Base-by-base conservation (phyloP, 2,329 filamentous ascomycete species). In the Thelonectria olida region DNA sequence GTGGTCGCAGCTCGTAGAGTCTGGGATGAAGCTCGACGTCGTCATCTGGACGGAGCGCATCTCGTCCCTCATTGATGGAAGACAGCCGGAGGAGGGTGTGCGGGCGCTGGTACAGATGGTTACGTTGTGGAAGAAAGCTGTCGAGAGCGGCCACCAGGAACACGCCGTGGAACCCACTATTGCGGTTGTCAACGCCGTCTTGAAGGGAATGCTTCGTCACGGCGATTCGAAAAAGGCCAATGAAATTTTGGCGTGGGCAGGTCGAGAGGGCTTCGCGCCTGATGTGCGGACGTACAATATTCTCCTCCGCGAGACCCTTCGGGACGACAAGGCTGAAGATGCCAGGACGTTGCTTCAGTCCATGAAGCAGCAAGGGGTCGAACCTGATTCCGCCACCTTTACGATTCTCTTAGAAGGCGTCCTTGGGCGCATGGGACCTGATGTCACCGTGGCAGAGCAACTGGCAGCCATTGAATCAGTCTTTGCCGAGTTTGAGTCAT, bases 41-140 rank as follows among this genome's bases (percentile, higher is more conserved):
- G 71, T 81, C 54, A 86, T 89, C 38, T 96, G 92, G 92, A 90
- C 88, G 8, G 86, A 88, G 13, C 85, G 90, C 23, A 86, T 96
- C 42, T 84, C 87, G 23, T 88, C 87, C 0, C 81, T 93, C 10
- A 85, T 93, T 57, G 80, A 83, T 39, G 77, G 82, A 45, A 82
- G 84, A 28, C 79, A 84, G 61, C 68, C 83, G 6, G 78, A 85
- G 25, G 79, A 80, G 17, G 91, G 85, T n/a, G 77, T 96, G 12
- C 72, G 76, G 34, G 88, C 88, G 4, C 78, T 95, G 41, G 81
- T 87, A 34, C 85, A 92, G 64, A 90, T 95, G 87, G 82, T 84
- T 38, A 78, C 75, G 12, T 70, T 81, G 4, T 94, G 90, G 91
- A 76, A 80, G 28, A 63, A 68, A 13, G 79, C 79, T 6, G 72